Conservation (phyloP, 108 stramenopile species). For the Nitzschia inconspicua region DNA sequence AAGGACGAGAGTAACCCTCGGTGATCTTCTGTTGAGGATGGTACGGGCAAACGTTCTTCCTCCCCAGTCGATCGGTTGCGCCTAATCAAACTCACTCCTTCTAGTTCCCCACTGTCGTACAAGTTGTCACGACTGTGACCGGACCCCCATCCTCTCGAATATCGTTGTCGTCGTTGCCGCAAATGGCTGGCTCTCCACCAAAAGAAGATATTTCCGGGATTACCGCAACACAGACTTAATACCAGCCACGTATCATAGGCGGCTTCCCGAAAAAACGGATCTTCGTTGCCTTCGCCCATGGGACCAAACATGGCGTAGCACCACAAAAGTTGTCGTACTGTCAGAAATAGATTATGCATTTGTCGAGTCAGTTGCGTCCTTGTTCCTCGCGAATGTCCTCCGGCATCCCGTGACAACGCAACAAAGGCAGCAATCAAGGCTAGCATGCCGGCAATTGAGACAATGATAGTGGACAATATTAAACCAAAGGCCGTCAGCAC, state of each 20-base stretch:
- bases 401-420: conserved; percentile 61
- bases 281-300: conserved; percentile 14
- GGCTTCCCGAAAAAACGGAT: conserved; percentile 68
- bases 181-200: conserved; percentile 60
- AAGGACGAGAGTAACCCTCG: conserved; percentile 66
- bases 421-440: conserved; percentile 72
- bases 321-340: conserved; percentile 77
- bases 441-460: conserved; percentile 58
- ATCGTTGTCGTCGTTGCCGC: conserved; percentile 26
- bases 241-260: conserved; percentile 70
- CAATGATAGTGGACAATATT: conserved; percentile 66
- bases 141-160: conserved; percentile 33
- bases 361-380: conserved; percentile 45
- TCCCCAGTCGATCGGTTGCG: conserved; percentile 9
- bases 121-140: conserved; percentile 1
- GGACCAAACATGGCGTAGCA: conserved; percentile 78
- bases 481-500: conserved; percentile 78
- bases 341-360: conserved; percentile 46
- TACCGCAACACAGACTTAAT: conserved; percentile 64
- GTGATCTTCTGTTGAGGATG: conserved; percentile 28
- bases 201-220: conserved; percentile 60
- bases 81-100: conserved; percentile 14
- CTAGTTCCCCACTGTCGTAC: background rate
- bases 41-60: conserved; percentile 5
- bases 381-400: conserved; percentile 13